A percentile compares a stretch with the other conserved stretches of the same genome.
Conservation (phyloP, 371 early-diverging fungal genomes). For the Saksenaea vasiformis region DNA sequence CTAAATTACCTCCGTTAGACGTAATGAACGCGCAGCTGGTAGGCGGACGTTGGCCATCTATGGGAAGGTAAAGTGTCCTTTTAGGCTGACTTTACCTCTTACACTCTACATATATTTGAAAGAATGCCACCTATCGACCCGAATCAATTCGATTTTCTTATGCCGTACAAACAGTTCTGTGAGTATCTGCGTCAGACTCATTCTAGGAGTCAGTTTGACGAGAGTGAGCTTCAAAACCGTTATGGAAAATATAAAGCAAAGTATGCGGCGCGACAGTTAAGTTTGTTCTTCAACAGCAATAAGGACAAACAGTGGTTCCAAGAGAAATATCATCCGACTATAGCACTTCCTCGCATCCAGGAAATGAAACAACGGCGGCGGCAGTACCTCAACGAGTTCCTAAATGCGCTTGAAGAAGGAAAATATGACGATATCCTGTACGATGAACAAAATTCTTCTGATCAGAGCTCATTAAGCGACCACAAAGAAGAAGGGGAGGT, state of each 20-base stretch:
- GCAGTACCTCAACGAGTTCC: conserved; percentile 61
- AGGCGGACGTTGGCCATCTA: conserved; percentile 17
- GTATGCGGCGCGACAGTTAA: conserved; percentile 64
- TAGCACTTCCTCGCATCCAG: conserved; percentile 54
- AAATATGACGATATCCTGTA: conserved; percentile 72
- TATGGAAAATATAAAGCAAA: conserved; percentile 84
- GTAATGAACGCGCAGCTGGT: conserved; percentile 30
- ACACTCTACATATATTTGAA: neutral
- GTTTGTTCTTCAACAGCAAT: conserved; percentile 76
- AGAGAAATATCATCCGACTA: conserved; percentile 86
- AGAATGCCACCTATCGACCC: conserved; percentile 64
- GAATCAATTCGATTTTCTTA: conserved; percentile 72
- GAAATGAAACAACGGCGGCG: conserved; percentile 58
- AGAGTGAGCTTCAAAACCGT: conserved; percentile 78
- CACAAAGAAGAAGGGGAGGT: conserved; percentile 28
- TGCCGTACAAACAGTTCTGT: conserved; percentile 78
- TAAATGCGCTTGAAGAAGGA: conserved; percentile 66
- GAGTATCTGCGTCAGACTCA: conserved; percentile 65
- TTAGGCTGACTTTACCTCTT: neutral
- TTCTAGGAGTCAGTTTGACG: conserved; percentile 59
- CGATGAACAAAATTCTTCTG: conserved; percentile 41
- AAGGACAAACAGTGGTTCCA: conserved; percentile 90
- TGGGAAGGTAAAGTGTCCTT: neutral
- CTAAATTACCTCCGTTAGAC: conserved; percentile 12
- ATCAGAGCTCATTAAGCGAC: neutral